These are phyloP conservation scores for Leccinum variabile DNA, from an alignment of 1,284 basidiomycete genomes.

Conservation along the genomic window DNA sequence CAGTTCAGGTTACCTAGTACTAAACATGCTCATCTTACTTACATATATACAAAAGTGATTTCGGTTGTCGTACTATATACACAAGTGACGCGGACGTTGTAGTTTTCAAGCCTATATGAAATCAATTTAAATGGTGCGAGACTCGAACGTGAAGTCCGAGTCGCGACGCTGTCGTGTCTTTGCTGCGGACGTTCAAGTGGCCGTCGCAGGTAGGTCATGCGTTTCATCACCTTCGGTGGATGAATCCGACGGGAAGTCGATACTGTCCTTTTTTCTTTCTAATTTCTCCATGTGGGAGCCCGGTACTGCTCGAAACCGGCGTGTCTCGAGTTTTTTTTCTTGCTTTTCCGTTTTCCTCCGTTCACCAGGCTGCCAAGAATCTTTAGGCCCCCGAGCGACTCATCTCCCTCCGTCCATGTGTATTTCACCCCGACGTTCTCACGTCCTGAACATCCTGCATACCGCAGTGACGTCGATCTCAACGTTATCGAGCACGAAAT, in stretches of 20 bases:
- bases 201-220: slow-evolving; percentile 6
- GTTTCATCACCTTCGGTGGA: neutral
- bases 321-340: neutral
- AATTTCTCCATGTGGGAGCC: neutral
- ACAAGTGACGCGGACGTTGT: too few relatives aligned
- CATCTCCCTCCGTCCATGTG: slow-evolving; percentile 16
- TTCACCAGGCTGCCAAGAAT: slow-evolving; percentile 14
- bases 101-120: too few relatives aligned
- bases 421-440: slow-evolving; percentile 18
- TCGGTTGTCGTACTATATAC: too few relatives aligned
- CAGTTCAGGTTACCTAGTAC: too few relatives aligned
- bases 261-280: slow-evolving; percentile 6
- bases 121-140: neutral
- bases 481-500: slow-evolving; percentile 20
- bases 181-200: slow-evolving; percentile 14
- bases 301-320: slow-evolving; percentile 2
- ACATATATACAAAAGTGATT: too few relatives aligned
- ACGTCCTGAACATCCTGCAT: slow-evolving; percentile 14
- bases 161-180: neutral
- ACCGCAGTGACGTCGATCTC: slow-evolving; percentile 20
- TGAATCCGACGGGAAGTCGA: slow-evolving; percentile 5
- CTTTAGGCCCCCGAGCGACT: slow-evolving; percentile 15
- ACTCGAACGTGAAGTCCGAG: slow-evolving; percentile 2
- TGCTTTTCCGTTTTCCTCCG: neutral
- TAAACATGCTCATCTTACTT: too few relatives aligned